Percentiles rank a stretch among this genome's conserved stretches.
These are phyloP conservation scores for Cyberlindnera saturnus DNA, from an alignment of 805 yeast species.

Conservation along the genomic window DNA sequence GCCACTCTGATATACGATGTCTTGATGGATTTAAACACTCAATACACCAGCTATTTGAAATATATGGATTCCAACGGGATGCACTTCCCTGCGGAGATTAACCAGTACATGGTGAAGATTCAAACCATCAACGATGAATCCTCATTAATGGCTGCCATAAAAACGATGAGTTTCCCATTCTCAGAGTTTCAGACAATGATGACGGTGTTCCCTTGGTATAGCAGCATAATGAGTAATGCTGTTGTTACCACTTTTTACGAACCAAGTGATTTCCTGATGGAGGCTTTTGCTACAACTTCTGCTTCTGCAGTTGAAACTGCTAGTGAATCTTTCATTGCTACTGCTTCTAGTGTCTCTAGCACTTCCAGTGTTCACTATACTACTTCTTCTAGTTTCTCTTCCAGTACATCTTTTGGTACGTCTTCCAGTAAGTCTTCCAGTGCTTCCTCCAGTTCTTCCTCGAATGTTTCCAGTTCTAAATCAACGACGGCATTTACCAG, in stretches of 20 bases:
- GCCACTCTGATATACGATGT: conserved; percentile 17
- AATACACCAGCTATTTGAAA: conserved; percentile 12
- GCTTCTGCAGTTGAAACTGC: background rate
- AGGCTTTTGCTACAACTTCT: conserved; percentile 1
- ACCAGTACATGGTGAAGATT: conserved; percentile 28
- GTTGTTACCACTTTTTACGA: conserved; percentile 16
- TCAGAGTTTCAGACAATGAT: conserved; percentile 30
- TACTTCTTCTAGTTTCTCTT: background rate
- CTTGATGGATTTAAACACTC: conserved; percentile 14
- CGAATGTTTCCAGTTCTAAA: conserved; percentile 7
- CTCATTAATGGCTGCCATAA: conserved; percentile 22
- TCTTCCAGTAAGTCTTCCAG: background rate
- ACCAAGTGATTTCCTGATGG: conserved; percentile 19
- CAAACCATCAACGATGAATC: conserved; percentile 22
- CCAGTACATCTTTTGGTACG: background rate
- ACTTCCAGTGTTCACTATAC: conserved; percentile 9
- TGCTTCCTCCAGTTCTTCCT: conserved; percentile 8
- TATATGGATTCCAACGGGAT: conserved; percentile 21
- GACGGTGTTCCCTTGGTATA: conserved; percentile 22
- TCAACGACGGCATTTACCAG: background rate
- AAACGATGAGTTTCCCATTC: conserved; percentile 29
- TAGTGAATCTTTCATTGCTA: background rate
- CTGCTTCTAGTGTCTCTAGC: background rate
- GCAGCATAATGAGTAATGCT: conserved; percentile 10
- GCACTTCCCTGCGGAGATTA: conserved; percentile 29